A percentile compares a stretch with the other conserved stretches of the same genome.
Evolutionary conservation across 345 rosid species (phyloP).

Genomic region (Gossypium rotundifolium): DNA sequence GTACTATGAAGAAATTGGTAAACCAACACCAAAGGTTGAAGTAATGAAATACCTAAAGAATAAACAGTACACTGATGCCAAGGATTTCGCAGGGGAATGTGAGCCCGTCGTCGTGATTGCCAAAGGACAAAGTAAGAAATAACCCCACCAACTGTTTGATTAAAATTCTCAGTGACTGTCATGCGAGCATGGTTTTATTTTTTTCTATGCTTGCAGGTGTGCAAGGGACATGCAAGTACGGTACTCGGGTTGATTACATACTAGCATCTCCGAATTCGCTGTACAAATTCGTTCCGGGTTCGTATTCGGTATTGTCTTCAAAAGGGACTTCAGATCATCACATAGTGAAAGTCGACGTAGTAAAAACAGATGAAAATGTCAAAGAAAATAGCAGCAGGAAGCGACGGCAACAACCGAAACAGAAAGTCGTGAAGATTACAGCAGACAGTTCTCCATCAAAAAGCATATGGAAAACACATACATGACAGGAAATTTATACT

Average conservation of each 20-base stretch:
- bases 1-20: conserved; percentile 93
- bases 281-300: conserved; percentile 74
- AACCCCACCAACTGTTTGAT: background rate
- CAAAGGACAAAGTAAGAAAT: conserved; percentile 76
- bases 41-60: conserved; percentile 80
- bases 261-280: conserved; percentile 68
- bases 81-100: conserved; percentile 88
- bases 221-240: conserved; percentile 96
- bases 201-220: conserved; percentile 42
- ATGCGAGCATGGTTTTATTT: background rate
- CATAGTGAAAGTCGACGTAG: conserved; percentile 75
- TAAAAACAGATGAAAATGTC: conserved; percentile 19
- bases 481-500: background rate
- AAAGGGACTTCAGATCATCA: conserved; percentile 98
- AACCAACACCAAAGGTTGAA: conserved; percentile 80
- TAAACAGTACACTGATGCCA: conserved; percentile 70
- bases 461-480: conserved; percentile 51
- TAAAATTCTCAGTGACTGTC: too few relatives aligned
- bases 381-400: conserved; percentile 14
- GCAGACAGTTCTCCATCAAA: conserved; percentile 34
- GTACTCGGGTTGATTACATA: conserved; percentile 85
- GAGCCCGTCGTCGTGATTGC: conserved; percentile 88
- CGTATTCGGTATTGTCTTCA: conserved; percentile 80
- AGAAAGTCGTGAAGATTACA: conserved; percentile 40
- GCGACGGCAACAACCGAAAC: conserved; percentile 27